Conservation (phyloP, 768 basidiomycete species). For the Boletus fagicola region DNA sequence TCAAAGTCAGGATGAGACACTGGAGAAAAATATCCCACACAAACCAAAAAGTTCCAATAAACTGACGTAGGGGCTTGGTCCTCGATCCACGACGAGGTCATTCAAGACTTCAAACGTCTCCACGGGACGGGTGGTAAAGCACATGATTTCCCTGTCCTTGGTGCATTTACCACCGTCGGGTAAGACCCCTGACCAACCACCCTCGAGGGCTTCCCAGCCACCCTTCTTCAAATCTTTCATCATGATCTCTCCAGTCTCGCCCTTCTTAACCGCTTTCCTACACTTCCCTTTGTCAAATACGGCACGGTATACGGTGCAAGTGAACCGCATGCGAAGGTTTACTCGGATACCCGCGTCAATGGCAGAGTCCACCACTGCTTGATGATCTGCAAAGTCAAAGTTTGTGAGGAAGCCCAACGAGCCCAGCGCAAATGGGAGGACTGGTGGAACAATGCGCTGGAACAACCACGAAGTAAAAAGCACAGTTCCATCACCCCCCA, state of each 20-base stretch:
- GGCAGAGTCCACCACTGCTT: slow-evolving; percentile 79
- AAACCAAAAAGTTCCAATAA: slow-evolving; percentile 93
- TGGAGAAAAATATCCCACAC: slow-evolving; percentile 26
- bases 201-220: slow-evolving; percentile 97
- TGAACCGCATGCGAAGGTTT: slow-evolving; percentile 98
- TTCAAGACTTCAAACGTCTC: slow-evolving; percentile 97
- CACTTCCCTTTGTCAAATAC: slow-evolving; percentile 68
- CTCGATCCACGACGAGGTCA: slow-evolving; percentile 96
- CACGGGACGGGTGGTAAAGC: slow-evolving; percentile 90
- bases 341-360: slow-evolving; percentile 94
- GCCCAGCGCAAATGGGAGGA: slow-evolving; percentile 94
- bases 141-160: slow-evolving; percentile 98
- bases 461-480: slow-evolving; percentile 99
- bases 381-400: slow-evolving; percentile 89
- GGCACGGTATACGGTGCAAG: slow-evolving; percentile 96
- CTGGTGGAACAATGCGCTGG: slow-evolving; percentile 97
- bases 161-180: slow-evolving; percentile 45
- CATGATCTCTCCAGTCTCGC: slow-evolving; percentile 93
- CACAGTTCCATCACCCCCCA: slow-evolving; percentile 97
- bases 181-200: slow-evolving; percentile 53
- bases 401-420: slow-evolving; percentile 97
- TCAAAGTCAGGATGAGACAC: slow-evolving; percentile 3
- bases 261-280: slow-evolving; percentile 86
- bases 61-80: slow-evolving; percentile 97
- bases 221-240: slow-evolving; percentile 89